These are phyloP conservation scores for Xylaria bambusicola DNA, from an alignment of 495 filamentous ascomycete genomes.

Conservation along the genomic window DNA sequence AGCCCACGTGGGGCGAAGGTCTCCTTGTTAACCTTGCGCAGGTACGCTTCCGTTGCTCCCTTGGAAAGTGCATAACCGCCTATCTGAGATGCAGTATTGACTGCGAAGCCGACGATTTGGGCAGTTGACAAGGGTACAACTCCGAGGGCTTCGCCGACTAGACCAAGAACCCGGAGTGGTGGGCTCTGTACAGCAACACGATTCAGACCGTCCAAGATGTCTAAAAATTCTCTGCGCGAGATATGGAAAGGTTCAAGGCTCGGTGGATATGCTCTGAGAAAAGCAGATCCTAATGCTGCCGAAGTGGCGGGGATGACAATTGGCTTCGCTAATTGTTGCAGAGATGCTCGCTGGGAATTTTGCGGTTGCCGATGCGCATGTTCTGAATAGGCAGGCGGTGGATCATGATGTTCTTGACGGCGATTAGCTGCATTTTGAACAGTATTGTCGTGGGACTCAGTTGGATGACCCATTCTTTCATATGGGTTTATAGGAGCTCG, in stretches of 20 bases:
- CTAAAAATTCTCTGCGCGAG: neutral
- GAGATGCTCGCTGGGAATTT: neutral
- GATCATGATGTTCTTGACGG: neutral
- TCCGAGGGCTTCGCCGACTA: neutral
- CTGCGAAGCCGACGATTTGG: neutral
- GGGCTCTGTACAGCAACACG: conserved; percentile 11
- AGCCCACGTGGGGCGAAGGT: conserved; percentile 2
- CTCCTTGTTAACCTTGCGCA: conserved; percentile 1
- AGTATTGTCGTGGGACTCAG: too few species aligned
- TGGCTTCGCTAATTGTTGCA: neutral
- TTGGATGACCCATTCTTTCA: too few species aligned
- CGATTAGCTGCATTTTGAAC: too few species aligned
- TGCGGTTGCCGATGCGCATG: neutral
- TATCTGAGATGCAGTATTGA: neutral
- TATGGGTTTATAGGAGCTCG: too few species aligned
- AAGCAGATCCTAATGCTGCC: conserved; percentile 2
- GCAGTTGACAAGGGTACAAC: neutral
- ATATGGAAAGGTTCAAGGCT: conserved; percentile 5
- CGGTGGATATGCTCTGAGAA: conserved; percentile 8
- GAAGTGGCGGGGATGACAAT: conserved; percentile 2
- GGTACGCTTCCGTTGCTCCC: conserved; percentile 4
- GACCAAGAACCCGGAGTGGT: neutral
- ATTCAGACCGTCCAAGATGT: neutral
- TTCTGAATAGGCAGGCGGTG: conserved; percentile 4
- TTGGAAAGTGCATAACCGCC: neutral